Evolutionary conservation across 306 rosid genomes (phyloP).

Genomic region (Ormosia semicastrata): DNA sequence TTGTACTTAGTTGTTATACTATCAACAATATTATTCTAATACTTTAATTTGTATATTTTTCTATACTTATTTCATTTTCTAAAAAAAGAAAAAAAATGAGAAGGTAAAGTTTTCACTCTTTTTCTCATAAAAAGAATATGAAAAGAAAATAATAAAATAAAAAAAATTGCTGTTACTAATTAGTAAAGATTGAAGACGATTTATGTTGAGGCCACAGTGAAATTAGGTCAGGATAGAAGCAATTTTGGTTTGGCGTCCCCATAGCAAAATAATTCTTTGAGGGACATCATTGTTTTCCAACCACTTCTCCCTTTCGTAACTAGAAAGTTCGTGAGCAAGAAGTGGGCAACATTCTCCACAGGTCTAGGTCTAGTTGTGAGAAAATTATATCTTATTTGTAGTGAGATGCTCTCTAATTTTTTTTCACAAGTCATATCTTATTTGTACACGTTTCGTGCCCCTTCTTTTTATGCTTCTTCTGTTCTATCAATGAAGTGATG

Average conservation of each 20-base stretch:
- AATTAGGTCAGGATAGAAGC: conserved; percentile 32
- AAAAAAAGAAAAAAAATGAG: no score
- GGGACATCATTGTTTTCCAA: conserved; percentile 29
- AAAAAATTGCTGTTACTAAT: background rate
- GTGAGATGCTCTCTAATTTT: no score
- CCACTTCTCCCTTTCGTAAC: background rate
- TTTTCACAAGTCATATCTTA: no score
- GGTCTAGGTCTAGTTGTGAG: no score
- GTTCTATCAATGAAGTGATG: background rate
- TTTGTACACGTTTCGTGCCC: conserved; percentile 11
- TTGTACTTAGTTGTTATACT: no score
- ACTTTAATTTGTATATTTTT: no score
- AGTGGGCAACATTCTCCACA: conserved; percentile 21
- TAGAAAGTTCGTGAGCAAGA: background rate
- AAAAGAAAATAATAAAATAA: no score
- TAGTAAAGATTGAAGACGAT: background rate
- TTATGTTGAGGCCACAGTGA: conserved; percentile 22
- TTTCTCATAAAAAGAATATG: no score
- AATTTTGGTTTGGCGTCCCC: background rate
- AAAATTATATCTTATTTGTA: background rate
- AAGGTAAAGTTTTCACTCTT: no score
- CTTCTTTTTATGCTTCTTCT: background rate
- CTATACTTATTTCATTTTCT: no score
- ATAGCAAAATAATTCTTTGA: background rate
- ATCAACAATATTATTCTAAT: no score